These are phyloP conservation scores for Skeletonema grethae DNA, from an alignment of 108 stramenopile genomes.

Conservation along the genomic window DNA sequence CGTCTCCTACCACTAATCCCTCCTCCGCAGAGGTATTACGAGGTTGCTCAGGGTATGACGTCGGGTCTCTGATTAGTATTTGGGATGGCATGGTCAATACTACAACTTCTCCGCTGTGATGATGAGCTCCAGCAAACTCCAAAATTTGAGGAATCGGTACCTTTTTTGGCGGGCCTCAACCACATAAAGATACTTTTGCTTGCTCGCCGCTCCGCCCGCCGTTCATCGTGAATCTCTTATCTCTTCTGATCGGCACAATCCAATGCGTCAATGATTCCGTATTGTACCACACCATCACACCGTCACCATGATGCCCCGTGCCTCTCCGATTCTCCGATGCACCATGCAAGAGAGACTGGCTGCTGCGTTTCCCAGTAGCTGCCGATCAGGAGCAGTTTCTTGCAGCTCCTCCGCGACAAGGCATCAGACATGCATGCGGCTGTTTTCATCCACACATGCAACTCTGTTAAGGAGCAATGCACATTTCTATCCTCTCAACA, in stretches of 20 bases:
- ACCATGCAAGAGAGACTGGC: neutral
- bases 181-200: neutral
- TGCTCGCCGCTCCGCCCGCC: too few species aligned
- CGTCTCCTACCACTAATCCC: neutral
- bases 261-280: too few species aligned
- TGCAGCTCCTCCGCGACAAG: neutral
- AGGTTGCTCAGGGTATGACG: neutral
- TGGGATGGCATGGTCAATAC: constrained; percentile 25
- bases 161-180: neutral
- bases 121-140: too few species aligned
- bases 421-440: neutral
- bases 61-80: constrained; percentile 18
- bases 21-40: neutral
- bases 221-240: too few species aligned
- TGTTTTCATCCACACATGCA: neutral
- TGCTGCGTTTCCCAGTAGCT: neutral
- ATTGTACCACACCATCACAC: too few species aligned
- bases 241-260: too few species aligned
- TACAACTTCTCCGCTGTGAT: too few species aligned
- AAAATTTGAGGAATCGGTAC: too few species aligned
- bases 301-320: neutral
- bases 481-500: neutral
- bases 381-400: neutral
- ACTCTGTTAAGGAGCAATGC: too few species aligned
- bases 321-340: neutral